Evolutionary conservation across 2,329 filamentous ascomycete genomes (phyloP).

Genomic region (Neopestalotiopsis sp.): DNA sequence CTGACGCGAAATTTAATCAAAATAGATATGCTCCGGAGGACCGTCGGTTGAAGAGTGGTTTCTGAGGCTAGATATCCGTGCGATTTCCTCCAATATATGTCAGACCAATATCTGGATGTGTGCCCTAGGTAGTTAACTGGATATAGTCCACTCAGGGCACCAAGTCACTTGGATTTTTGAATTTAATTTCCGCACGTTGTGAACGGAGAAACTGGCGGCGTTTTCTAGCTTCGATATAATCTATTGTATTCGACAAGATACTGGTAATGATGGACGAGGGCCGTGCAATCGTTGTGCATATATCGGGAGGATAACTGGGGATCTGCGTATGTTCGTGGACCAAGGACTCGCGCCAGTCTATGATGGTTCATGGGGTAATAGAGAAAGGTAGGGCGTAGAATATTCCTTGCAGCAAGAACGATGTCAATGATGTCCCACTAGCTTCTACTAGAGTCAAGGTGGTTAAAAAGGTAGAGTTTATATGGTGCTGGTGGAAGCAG

Average conservation of each 20-base stretch:
- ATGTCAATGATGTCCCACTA: constrained; percentile 5
- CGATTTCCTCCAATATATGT: background rate
- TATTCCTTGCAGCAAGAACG: background rate
- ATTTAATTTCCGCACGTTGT: background rate
- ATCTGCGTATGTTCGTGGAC: background rate
- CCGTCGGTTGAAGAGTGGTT: background rate
- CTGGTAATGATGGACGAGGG: background rate
- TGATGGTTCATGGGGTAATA: constrained; percentile 17
- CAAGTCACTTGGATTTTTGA: background rate
- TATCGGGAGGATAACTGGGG: background rate
- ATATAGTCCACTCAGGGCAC: background rate
- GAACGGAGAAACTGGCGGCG: background rate
- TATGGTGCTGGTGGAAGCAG: background rate
- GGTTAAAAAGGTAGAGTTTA: constrained; percentile 7
- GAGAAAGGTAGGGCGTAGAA: background rate
- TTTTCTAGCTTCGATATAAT: no score
- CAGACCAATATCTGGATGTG: background rate
- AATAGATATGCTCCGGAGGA: background rate
- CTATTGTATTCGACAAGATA: no score
- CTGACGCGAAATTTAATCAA: background rate
- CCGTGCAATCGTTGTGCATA: background rate
- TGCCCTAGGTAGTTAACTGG: background rate
- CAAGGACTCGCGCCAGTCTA: constrained; percentile 6
- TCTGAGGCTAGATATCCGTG: background rate
- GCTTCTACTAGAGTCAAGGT: constrained; percentile 6